Conservation (phyloP, 768 basidiomycete species). For the Pisolithus marmoratus region DNA sequence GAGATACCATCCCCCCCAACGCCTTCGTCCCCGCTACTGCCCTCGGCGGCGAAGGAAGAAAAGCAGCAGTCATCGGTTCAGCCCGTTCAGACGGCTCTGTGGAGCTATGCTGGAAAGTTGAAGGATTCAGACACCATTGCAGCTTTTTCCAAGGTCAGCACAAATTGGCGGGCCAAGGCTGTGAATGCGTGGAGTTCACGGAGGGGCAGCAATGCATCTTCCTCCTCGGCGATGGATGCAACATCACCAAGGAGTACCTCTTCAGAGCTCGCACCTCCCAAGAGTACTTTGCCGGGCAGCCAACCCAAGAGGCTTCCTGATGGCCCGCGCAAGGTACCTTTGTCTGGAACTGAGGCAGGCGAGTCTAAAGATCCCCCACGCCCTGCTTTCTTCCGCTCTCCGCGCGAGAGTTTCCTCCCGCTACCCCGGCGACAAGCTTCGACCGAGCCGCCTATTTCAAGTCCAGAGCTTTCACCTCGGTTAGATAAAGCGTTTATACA, state of each 20-base stretch:
- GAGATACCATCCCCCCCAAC: slow-evolving; percentile 39
- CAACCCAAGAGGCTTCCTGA: slow-evolving; percentile 1
- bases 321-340: slow-evolving; percentile 32
- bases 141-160: slow-evolving; percentile 64
- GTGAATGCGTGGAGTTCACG: slow-evolving; percentile 25
- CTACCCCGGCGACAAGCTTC: slow-evolving; percentile 23
- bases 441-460: slow-evolving; percentile 31
- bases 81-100: slow-evolving; percentile 39
- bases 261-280: slow-evolving; percentile 15
- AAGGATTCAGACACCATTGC: slow-evolving; percentile 71
- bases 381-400: slow-evolving; percentile 52
- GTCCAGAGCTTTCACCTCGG: slow-evolving; percentile 19
- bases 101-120: slow-evolving; percentile 70
- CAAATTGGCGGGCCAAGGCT: slow-evolving; percentile 69
- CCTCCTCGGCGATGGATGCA: background rate
- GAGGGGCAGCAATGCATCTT: slow-evolving; percentile 9
- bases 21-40: slow-evolving; percentile 27
- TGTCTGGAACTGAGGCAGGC: slow-evolving; percentile 33
- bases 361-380: slow-evolving; percentile 47
- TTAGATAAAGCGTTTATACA: slow-evolving; percentile 27
- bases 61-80: slow-evolving; percentile 11
- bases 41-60: slow-evolving; percentile 7
- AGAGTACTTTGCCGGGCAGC: slow-evolving; percentile 11
- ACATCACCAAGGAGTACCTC: slow-evolving; percentile 15
- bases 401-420: slow-evolving; percentile 49